Evolutionary conservation across 202 grass and related monocot species (phyloP).

Genomic region (Panicum hallii): DNA sequence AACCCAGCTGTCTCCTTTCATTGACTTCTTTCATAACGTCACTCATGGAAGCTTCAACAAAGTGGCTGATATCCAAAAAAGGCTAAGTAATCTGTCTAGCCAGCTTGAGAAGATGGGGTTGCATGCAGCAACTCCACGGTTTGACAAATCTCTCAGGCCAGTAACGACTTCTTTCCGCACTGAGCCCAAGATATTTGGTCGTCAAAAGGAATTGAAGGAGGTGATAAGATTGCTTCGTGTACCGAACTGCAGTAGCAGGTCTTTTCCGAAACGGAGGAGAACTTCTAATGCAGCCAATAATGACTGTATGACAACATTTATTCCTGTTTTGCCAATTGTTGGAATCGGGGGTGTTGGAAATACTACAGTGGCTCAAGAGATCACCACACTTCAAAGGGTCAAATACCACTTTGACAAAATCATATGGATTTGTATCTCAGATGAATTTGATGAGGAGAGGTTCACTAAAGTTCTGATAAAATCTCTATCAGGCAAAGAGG

Average conservation of each 20-base stretch:
- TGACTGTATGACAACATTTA: background rate
- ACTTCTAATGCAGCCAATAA: background rate
- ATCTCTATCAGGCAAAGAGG: no score
- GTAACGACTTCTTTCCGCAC: background rate
- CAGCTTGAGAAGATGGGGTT: background rate
- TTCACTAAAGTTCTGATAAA: background rate
- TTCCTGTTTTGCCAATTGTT: background rate
- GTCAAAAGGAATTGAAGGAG: background rate
- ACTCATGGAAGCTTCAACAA: no score
- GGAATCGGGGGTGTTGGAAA: background rate
- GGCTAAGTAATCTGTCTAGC: background rate
- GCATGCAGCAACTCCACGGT: background rate
- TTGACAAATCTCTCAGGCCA: background rate
- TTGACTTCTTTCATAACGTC: background rate
- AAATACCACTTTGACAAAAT: background rate
- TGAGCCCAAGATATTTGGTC: background rate
- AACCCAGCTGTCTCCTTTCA: background rate
- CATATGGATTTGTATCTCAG: background rate
- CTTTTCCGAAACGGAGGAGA: background rate
- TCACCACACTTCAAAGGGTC: background rate
- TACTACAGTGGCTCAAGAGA: conserved; percentile 1
- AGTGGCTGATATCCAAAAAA: background rate
- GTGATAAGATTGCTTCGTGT: background rate
- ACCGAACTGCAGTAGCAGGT: background rate
- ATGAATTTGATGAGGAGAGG: conserved; percentile 28